phyloP scores from a whole-genome alignment of 306 rosid species.

The Gillenia trifoliata region DNA sequence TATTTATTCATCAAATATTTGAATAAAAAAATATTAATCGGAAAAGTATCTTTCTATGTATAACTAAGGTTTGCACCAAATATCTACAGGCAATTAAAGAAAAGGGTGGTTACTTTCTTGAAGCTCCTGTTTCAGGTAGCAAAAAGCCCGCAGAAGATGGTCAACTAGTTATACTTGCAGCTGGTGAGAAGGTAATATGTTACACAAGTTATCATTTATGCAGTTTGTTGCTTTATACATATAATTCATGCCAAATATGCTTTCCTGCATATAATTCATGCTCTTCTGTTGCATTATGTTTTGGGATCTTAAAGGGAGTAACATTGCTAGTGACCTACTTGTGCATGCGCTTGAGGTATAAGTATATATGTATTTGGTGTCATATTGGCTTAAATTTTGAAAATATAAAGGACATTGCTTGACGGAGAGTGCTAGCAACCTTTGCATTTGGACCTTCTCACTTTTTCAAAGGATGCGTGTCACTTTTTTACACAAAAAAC shows the following conservation, averaged over 20 bases:
- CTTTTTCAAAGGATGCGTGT: too few species aligned
- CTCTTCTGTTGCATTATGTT: background rate
- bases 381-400: background rate
- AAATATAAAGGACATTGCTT: too few species aligned
- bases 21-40: background rate
- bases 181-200: slow-evolving; percentile 65
- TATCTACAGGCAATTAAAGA: slow-evolving; percentile 53
- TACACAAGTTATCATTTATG: background rate
- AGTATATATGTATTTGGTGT: background rate
- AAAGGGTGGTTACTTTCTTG: slow-evolving; percentile 64
- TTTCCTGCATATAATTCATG: background rate
- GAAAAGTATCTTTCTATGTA: slow-evolving; percentile 13
- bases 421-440: too few species aligned
- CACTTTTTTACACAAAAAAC: too few species aligned
- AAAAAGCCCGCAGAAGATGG: slow-evolving; percentile 99
- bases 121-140: slow-evolving; percentile 98
- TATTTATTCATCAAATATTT: background rate
- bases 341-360: background rate
- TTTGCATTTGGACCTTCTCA: too few species aligned
- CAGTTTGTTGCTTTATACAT: background rate
- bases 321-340: background rate
- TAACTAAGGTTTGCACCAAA: slow-evolving; percentile 17
- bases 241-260: background rate
- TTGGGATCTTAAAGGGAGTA: background rate
- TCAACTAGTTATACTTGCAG: slow-evolving; percentile 79